Conservation (phyloP, 2,329 filamentous ascomycete genomes). For the Fusarium napiforme region DNA sequence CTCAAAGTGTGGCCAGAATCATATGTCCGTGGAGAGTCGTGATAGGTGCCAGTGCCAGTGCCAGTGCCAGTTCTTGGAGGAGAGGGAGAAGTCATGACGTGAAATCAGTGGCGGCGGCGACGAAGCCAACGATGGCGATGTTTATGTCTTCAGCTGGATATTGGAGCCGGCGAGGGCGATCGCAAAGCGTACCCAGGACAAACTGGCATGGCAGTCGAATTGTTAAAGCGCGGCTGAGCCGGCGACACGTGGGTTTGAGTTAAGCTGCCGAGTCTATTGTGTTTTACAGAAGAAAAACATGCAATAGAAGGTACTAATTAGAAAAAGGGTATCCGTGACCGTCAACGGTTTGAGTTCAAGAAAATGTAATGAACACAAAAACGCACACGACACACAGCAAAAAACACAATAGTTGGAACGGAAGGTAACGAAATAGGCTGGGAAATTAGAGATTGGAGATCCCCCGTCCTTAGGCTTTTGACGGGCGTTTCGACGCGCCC, state of each 20-base stretch:
- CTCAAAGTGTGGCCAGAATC: conserved; percentile 38
- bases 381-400: conserved; percentile 1
- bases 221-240: conserved; percentile 33
- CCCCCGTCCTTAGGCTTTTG: conserved; percentile 11
- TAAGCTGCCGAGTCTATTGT: background rate
- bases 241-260: conserved; percentile 24
- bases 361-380: background rate
- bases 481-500: conserved; percentile 24
- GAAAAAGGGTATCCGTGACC: background rate
- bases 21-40: conserved; percentile 37
- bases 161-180: conserved; percentile 40
- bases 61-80: conserved; percentile 40
- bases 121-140: conserved; percentile 12
- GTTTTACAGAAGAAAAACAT: background rate
- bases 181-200: conserved; percentile 35
- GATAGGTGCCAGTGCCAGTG: conserved; percentile 32
- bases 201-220: conserved; percentile 41
- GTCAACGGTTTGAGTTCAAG: background rate
- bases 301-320: background rate
- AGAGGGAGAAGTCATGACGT: conserved; percentile 45
- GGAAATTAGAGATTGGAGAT: conserved; percentile 21
- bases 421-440: background rate
- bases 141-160: conserved; percentile 30
- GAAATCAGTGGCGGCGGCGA: conserved; percentile 2
- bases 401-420: conserved; percentile 1